Base-by-base conservation (phyloP, 2,329 filamentous ascomycete species). In the Xylariaceae sp. region DNA sequence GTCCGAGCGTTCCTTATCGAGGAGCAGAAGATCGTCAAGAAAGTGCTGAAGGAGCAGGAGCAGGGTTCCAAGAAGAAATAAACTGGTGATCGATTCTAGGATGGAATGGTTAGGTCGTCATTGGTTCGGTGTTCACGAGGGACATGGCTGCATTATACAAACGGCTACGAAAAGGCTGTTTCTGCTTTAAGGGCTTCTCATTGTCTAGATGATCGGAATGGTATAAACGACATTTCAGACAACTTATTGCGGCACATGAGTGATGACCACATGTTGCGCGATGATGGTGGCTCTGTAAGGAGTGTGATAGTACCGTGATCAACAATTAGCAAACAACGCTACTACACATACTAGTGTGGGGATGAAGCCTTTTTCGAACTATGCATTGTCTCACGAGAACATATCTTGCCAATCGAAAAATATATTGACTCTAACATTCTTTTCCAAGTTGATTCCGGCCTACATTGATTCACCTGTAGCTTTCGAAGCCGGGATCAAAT, bases 21-120 rank as follows among this genome's bases (percentile, higher is more conserved):
- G 86, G 95, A 99, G 88, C 95, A 99, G 87, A 99, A 99, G 91
- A 98, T 99, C 74, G 95, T 99, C 82, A 99, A 99, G 92, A 99
- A 99, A 91, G 95, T 99, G 74, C 87, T 98, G 79, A 97, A 97
- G 90, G 94, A 98, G 87, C 91, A 96, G 84, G 90, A 91, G 85
- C 90, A 79, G 75, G 77, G 81, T 74, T 78, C 82, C 73, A 87
- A 84, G 80, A 87, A 86, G 83, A 87, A 87, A 82, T 87, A 90
- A 86, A 83, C 67, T 60, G 53, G 64, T 67, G 65, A 66, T 62
- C 60, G 59, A 67, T 63, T 64, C 65, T 48, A 64, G 65, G 62
- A 66, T 68, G 69, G 65, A 68, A 67, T 63, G 69, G 63, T 70
- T 70, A 64, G 65, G 68, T 67, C 68, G 65, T 71, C 67, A 69